Conservation (phyloP, 805 yeast species). For the Starmerella stellata region DNA sequence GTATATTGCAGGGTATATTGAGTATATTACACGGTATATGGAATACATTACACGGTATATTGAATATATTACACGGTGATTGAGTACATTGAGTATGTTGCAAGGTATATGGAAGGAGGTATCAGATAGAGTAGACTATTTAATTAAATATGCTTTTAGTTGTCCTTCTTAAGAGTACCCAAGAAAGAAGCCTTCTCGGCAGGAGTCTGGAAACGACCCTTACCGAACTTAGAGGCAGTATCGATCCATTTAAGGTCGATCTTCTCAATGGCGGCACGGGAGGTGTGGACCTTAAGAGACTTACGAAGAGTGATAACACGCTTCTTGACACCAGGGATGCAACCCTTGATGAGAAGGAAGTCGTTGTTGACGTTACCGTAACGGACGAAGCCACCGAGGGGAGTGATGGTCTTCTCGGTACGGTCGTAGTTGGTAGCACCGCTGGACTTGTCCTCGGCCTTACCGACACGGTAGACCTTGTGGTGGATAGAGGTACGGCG, state of each 20-base stretch:
- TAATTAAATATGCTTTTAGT: slow-evolving; percentile 21
- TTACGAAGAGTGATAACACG: slow-evolving; percentile 98
- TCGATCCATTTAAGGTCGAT: slow-evolving; percentile 98
- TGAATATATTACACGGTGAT: too few species aligned
- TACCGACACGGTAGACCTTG: slow-evolving; percentile 99
- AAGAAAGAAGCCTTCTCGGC: slow-evolving; percentile 99
- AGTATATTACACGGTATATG: too few species aligned
- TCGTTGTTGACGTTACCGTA: slow-evolving; percentile 97
- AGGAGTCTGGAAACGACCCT: slow-evolving; percentile 99
- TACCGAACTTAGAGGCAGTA: slow-evolving; percentile 99
- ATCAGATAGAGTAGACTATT: not conserved
- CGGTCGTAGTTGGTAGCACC: slow-evolving; percentile 98
- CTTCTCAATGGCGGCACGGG: slow-evolving; percentile 93
- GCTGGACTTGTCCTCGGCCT: slow-evolving; percentile 81
- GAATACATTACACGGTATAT: too few species aligned
- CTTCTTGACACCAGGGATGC: slow-evolving; percentile 99
- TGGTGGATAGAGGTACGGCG: slow-evolving; percentile 99
- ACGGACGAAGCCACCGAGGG: slow-evolving; percentile 99
- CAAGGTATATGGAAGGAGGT: too few species aligned
- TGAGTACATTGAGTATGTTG: too few species aligned
- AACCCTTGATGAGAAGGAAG: slow-evolving; percentile 93
- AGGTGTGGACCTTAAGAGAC: slow-evolving; percentile 92
- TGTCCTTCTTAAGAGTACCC: slow-evolving; percentile 99
- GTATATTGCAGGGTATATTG: too few species aligned
- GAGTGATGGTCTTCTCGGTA: slow-evolving; percentile 98